Percentiles rank a stretch among this genome's conserved stretches.
phyloP scores from a whole-genome alignment of 73 alveolate genomes.

The Paramecium tetraurelia region DNA sequence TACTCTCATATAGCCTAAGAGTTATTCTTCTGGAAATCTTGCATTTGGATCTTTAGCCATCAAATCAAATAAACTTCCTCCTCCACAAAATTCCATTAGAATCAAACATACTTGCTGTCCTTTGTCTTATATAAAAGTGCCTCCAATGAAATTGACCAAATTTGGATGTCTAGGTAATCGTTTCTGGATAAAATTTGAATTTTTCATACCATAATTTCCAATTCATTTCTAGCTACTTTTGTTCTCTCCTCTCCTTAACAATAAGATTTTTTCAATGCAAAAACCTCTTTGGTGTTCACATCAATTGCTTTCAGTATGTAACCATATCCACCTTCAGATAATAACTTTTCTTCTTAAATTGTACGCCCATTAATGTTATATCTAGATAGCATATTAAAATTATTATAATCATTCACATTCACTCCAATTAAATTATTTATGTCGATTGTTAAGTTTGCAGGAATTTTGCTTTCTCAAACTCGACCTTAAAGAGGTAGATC shows the following conservation, averaged over 20 bases:
- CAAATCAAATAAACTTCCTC: constrained; percentile 53
- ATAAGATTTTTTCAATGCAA: constrained; percentile 33
- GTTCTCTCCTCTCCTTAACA: constrained; percentile 53
- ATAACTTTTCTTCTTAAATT: constrained; percentile 49
- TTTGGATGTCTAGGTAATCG: constrained; percentile 50
- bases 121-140: neutral
- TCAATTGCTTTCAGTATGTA: constrained; percentile 44
- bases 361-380: neutral
- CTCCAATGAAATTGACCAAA: constrained; percentile 21
- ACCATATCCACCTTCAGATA: constrained; percentile 61
- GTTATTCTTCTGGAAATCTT: neutral
- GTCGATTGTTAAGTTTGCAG: neutral
- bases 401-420: neutral
- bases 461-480: neutral
- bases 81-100: constrained; percentile 49
- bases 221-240: constrained; percentile 47
- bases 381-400: neutral
- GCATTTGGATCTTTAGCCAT: constrained; percentile 31
- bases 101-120: neutral
- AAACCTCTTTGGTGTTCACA: constrained; percentile 39
- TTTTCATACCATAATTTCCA: constrained; percentile 20
- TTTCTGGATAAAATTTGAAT: neutral
- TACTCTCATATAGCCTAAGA: neutral
- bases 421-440: neutral
- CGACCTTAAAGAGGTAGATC: neutral